These are phyloP conservation scores for Penicillium sp. DNA, from an alignment of 2,329 filamentous ascomycete genomes.

Conservation along the genomic window DNA sequence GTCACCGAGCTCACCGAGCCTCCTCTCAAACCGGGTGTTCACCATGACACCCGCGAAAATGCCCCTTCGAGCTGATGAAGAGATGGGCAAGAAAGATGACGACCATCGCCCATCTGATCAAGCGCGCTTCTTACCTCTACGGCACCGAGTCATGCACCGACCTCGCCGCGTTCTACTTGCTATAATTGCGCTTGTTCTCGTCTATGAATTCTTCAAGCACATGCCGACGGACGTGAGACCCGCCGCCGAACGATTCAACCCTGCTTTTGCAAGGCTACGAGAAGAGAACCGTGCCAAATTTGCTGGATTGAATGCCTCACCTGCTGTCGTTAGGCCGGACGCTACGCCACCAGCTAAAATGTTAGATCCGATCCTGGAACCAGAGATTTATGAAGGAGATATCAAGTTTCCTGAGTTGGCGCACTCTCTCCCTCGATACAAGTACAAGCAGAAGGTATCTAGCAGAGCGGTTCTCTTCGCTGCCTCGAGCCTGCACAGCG, in stretches of 20 bases:
- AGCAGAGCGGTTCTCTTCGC: constrained; percentile 69
- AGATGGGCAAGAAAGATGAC: constrained; percentile 63
- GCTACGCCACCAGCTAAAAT: constrained; percentile 14
- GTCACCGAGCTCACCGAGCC: constrained; percentile 21
- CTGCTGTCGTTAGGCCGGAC: constrained; percentile 6
- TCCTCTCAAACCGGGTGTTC: constrained; percentile 11
- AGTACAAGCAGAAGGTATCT: constrained; percentile 56
- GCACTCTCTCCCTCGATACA: constrained; percentile 56
- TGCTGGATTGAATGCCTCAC: constrained; percentile 9
- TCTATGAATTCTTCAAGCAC: constrained; percentile 64
- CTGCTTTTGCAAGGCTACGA: constrained; percentile 19
- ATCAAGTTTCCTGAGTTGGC: constrained; percentile 66
- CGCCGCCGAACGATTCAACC: constrained; percentile 31
- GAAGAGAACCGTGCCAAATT: constrained; percentile 10
- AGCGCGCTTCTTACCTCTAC: constrained; percentile 31
- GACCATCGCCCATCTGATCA: constrained; percentile 48
- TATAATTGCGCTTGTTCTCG: constrained; percentile 46
- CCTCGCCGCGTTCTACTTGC: constrained; percentile 51
- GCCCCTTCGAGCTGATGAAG: constrained; percentile 54
- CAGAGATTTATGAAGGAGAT: constrained; percentile 58
- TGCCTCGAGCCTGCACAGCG: constrained; percentile 69
- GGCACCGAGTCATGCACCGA: constrained; percentile 35
- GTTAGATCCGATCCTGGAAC: constrained; percentile 21
- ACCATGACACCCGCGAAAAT: constrained; percentile 42
- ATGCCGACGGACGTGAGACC: constrained; percentile 53